These are phyloP conservation scores for Acanthamoeba triangularis DNA, from an alignment of 208 protist species.

Conservation along the genomic window DNA sequence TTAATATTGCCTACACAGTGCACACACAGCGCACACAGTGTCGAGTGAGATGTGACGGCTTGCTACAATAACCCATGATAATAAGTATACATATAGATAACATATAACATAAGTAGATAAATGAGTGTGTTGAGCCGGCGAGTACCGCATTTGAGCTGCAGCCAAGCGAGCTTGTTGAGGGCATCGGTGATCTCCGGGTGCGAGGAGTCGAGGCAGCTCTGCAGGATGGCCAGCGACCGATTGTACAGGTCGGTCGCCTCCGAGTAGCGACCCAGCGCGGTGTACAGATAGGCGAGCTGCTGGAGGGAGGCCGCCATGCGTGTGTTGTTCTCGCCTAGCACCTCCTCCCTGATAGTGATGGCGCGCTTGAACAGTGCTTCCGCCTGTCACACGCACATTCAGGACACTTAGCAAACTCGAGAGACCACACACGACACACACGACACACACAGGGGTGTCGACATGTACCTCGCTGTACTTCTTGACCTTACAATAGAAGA, in stretches of 20 bases:
- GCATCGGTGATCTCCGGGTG: slow-evolving; percentile 39
- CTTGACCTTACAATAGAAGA: slow-evolving; percentile 59
- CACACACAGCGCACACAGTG: not conserved
- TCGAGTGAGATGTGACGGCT: not conserved
- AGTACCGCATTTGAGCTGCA: slow-evolving; percentile 42
- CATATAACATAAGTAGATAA: no score
- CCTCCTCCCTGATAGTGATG: slow-evolving; percentile 55
- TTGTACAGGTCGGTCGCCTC: slow-evolving; percentile 54
- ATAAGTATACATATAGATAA: no score
- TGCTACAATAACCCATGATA: not conserved
- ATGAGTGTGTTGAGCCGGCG: not conserved
- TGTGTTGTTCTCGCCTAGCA: slow-evolving; percentile 49
- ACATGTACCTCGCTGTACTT: not conserved
- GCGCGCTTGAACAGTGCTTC: slow-evolving; percentile 37
- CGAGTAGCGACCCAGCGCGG: slow-evolving; percentile 33
- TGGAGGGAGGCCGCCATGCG: slow-evolving; percentile 52
- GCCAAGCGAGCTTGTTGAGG: slow-evolving; percentile 54
- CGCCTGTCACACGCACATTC: not conserved
- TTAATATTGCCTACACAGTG: not conserved
- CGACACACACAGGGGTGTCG: not conserved
- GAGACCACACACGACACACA: not conserved
- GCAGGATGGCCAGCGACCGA: slow-evolving; percentile 28
- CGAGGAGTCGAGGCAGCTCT: slow-evolving; percentile 15
- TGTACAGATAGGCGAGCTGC: slow-evolving; percentile 76
- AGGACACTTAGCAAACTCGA: not conserved